Evolutionary conservation across 441 rosid species (phyloP), one percentile per base, ranked within the genome.

Genomic region (Oxalis stricta): DNA sequence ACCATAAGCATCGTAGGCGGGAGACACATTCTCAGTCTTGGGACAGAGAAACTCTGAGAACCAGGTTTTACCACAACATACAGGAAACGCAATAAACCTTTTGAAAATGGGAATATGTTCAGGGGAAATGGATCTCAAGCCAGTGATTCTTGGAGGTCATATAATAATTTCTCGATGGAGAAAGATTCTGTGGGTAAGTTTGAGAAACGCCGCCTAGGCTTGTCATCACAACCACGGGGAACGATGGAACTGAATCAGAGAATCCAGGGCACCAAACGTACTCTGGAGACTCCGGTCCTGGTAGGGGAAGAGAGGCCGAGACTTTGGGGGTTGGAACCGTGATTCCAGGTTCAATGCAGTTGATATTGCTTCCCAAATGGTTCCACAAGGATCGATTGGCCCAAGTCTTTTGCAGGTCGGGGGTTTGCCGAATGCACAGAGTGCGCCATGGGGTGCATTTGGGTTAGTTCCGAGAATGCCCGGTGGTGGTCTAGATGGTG

Each of bases 271-370:
- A 67, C 44, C 84, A 64, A 40, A 36, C 70, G 53, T 77, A 67
- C 66, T 51, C 61, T 18, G 76, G 88, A 53, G 94, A 83, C 40
- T 38, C 75, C 49, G 85, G 80, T 48, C 54, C 69, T 59, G 78
- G 78, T 46, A 71, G 94, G 64, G 97, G 99, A 58, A 79, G 99
- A 68, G n/a, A n/a, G 96, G 77, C 56, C 76, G 93, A 64, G 94
- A 71, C 35, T 20, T 71, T 58, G 71, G 71, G 55, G 60, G 78
- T 33, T 87, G 97, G 99, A 63, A 50, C 46, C 92, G 63, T 43
- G 87, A 79, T 64, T 51, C 78, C 38, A 76, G 89, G 61, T 78
- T 87, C 47, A 73, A 59, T 63, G 51, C 78, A 32, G 65, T 59
- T 62, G 91, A 82, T 60, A 50, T 84, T 50, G 82, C 92, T 38